These are phyloP conservation scores for Mycosarcoma maydis DNA, from an alignment of 1,284 basidiomycete genomes.

Conservation along the genomic window DNA sequence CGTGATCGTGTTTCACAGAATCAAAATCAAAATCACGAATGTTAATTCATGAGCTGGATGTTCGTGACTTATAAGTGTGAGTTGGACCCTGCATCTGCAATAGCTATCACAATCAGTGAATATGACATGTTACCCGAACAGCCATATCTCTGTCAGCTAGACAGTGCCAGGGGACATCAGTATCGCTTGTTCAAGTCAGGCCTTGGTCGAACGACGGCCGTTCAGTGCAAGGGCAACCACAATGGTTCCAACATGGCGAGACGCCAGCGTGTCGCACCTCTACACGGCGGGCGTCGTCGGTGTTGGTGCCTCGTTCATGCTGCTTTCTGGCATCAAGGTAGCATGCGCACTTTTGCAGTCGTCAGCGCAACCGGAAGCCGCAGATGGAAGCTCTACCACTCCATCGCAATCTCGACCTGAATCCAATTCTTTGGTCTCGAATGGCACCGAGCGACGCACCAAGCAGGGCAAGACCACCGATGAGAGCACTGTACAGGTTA, in stretches of 20 bases:
- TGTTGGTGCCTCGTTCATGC: conserved; percentile 23
- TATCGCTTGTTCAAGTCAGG: too few species aligned
- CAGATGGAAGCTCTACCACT: not conserved
- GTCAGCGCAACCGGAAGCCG: not conserved
- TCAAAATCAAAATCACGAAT: too few species aligned
- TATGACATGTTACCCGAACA: too few species aligned
- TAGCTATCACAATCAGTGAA: not conserved
- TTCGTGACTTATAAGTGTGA: not conserved
- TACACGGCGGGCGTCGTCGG: conserved; percentile 24
- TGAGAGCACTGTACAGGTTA: conserved; percentile 49
- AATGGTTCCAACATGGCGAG: conserved; percentile 26
- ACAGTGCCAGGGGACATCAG: too few species aligned
- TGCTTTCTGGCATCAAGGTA: conserved; percentile 20
- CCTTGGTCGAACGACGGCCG: too few species aligned
- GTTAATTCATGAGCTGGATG: too few species aligned
- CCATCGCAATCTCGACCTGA: not conserved
- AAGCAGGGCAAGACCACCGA: conserved; percentile 40
- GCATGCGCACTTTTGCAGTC: conserved; percentile 6
- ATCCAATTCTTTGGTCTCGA: too few species aligned
- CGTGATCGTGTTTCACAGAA: too few species aligned
- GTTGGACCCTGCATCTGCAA: conserved; percentile 16
- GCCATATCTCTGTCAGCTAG: too few species aligned
- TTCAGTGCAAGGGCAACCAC: too few species aligned
- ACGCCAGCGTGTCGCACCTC: conserved; percentile 30
- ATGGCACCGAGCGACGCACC: not conserved